phyloP scores from a whole-genome alignment of 2,329 filamentous ascomycete genomes.

The Cadophora gregata region DNA sequence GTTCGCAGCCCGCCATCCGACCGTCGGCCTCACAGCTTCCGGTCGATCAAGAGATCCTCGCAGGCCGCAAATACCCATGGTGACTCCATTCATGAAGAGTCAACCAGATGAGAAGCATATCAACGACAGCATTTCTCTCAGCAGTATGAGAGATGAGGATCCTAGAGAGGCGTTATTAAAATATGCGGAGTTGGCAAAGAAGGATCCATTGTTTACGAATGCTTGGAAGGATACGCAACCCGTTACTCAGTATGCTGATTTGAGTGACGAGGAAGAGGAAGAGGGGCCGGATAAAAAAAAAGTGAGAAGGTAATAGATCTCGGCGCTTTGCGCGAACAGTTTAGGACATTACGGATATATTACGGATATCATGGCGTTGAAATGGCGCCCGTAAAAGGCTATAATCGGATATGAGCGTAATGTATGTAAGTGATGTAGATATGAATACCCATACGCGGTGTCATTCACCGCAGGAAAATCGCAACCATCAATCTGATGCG shows the following conservation, averaged over 20 bases:
- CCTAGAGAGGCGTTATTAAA: constrained; percentile 91
- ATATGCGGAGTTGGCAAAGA: constrained; percentile 91
- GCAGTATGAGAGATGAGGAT: constrained; percentile 94
- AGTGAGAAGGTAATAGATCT: constrained; percentile 49
- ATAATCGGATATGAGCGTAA: too few relatives aligned
- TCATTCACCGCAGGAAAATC: too few relatives aligned
- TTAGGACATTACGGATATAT: neutral
- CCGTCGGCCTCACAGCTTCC: constrained; percentile 76
- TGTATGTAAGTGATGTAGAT: constrained; percentile 1
- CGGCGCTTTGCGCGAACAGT: neutral
- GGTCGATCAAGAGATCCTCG: constrained; percentile 81
- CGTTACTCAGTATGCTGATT: constrained; percentile 85
- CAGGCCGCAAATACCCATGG: constrained; percentile 80
- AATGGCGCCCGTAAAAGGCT: neutral
- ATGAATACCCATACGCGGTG: neutral
- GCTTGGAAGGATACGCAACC: constrained; percentile 94
- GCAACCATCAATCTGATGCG: too few relatives aligned
- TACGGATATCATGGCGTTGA: neutral
- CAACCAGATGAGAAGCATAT: constrained; percentile 92
- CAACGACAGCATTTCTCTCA: constrained; percentile 84
- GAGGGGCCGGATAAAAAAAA: constrained; percentile 71
- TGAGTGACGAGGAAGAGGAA: constrained; percentile 83
- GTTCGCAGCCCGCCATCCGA: constrained; percentile 67
- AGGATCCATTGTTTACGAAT: constrained; percentile 92
- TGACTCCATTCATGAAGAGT: constrained; percentile 89